These are phyloP conservation scores for Saturnispora ahearnii DNA, from an alignment of 805 yeast genomes.

Conservation along the genomic window DNA sequence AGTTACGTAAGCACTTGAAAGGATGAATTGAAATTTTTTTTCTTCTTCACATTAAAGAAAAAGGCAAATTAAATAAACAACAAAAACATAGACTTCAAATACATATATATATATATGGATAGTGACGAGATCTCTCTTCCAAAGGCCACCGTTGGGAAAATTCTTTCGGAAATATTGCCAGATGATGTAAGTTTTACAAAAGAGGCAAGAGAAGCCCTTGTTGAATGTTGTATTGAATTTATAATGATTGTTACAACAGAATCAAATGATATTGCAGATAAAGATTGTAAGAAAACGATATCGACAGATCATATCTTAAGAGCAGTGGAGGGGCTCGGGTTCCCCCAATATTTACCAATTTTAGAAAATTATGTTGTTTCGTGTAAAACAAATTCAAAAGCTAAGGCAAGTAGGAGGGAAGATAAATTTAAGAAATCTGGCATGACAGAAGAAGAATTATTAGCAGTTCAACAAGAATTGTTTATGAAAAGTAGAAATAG, in stretches of 20 bases:
- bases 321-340: conserved; percentile 82
- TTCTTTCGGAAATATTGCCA: conserved; percentile 83
- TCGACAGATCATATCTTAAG: conserved; percentile 93
- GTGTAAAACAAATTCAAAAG: conserved; percentile 81
- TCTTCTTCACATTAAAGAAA: background rate
- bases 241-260: conserved; percentile 91
- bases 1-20: background rate
- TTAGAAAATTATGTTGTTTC: conserved; percentile 72
- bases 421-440: conserved; percentile 93
- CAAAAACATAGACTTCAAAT: background rate
- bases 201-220: conserved; percentile 90
- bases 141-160: conserved; percentile 89
- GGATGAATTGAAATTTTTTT: background rate
- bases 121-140: conserved; percentile 32
- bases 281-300: conserved; percentile 91
- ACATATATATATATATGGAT: conserved; percentile 6
- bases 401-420: conserved; percentile 73
- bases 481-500: conserved; percentile 46
- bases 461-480: conserved; percentile 86
- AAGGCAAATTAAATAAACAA: background rate
- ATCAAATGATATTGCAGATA: conserved; percentile 92
- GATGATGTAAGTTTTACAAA: conserved; percentile 80
- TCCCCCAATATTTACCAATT: conserved; percentile 72
- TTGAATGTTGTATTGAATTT: conserved; percentile 93
- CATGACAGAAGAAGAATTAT: conserved; percentile 80